Conservation (phyloP, 495 filamentous ascomycete genomes). For the Amphirosellinia nigrospora region DNA sequence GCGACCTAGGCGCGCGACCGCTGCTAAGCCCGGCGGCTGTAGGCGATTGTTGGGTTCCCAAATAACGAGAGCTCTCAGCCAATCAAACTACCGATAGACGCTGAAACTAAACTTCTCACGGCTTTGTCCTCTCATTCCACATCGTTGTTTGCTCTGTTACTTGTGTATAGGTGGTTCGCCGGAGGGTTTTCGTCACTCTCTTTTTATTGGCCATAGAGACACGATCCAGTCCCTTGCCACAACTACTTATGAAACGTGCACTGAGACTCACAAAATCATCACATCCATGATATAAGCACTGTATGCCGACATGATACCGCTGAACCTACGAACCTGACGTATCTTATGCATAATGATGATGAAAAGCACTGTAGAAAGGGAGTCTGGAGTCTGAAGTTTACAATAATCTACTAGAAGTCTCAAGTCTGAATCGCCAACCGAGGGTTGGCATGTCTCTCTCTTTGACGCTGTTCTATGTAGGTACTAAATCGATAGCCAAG, state of each 20-base stretch:
- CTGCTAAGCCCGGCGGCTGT: conserved; percentile 15
- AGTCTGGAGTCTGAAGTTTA: neutral
- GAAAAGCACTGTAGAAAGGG: neutral
- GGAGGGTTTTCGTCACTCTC: neutral
- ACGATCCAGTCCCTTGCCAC: neutral
- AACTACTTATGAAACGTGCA: neutral
- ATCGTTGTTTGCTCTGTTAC: neutral
- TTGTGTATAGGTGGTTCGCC: neutral
- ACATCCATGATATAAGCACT: neutral
- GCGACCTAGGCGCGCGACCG: conserved; percentile 10
- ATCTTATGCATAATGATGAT: neutral
- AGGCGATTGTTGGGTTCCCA: neutral
- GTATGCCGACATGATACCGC: neutral
- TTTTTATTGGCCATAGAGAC: conserved; percentile 1
- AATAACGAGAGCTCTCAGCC: conserved; percentile 6
- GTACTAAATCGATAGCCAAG: neutral
- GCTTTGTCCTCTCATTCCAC: conserved; percentile 8
- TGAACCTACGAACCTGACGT: neutral
- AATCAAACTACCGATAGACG: conserved; percentile 18
- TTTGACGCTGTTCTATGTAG: neutral
- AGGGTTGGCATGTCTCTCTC: neutral
- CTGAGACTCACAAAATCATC: neutral
- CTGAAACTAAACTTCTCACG: neutral
- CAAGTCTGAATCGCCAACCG: neutral
- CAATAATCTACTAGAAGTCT: neutral